Base-by-base conservation (phyloP, 2,329 filamentous ascomycete genomes). In the Dryadomyces sulphureus region DNA sequence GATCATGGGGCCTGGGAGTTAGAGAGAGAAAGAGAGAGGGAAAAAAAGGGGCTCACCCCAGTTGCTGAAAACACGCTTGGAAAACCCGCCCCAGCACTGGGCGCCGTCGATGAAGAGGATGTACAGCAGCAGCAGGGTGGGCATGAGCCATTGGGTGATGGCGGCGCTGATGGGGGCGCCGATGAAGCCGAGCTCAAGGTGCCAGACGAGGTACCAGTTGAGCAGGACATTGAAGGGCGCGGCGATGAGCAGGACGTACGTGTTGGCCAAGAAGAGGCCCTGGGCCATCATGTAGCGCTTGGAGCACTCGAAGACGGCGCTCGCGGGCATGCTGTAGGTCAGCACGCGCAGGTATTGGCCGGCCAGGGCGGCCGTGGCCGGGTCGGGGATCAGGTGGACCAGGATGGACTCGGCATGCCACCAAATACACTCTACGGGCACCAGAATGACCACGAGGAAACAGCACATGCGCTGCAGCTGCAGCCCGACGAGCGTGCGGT, bases 231-330 rank as follows among this genome's bases (percentile, higher is more conserved):
- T 92, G 14, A 87, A 56, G 1, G 85, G 85, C 1, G 85, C 84
- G 35, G 80, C 84, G 45, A 90, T 65, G 19, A 90, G 62, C 4
- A 92, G 68, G 11, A 88, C 81, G 55, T 85, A 89, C 11, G 86
- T 79, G 1, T 81, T 86, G 1, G 84, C 82, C n/a, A 74, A 77
- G 62, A 92, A 90, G 4, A 89, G 65, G 9, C 85, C 85, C 61
- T 92, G 86, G 0, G 86, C 83, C 61, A 90, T 84, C 5, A 89
- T 75, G 58, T 83, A 93, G 45, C 85, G 74, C 60, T 92, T 92
- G 2, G 78, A 79, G 53, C 73, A 73, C 60, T 92, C 85, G 54
- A 90, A 90, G 4, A 71, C 70, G 12, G 81, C 82, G 58, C 84
- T 88, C 2, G 81, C 84, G 0, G 85, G 85, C 11, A 83, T 77